These are phyloP conservation scores for Pythium aphanidermatum DNA, from an alignment of 352 stramenopile genomes.

Conservation along the genomic window DNA sequence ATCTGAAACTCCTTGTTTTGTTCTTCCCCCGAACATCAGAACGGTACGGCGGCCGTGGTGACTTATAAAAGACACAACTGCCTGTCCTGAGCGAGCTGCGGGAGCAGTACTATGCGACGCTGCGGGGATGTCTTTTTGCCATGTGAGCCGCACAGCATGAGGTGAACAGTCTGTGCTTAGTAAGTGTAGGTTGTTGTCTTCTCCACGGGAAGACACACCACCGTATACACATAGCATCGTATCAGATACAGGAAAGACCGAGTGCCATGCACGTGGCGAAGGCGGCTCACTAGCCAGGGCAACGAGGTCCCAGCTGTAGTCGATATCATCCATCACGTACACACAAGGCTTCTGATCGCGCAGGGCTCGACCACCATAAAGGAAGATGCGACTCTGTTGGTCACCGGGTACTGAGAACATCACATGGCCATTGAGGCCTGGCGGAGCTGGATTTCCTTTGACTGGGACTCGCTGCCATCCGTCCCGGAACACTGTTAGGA, in stretches of 20 bases:
- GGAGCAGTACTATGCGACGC: neutral
- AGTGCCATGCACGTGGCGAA: slow-evolving; percentile 56
- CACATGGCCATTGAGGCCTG: slow-evolving; percentile 54
- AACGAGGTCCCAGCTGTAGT: slow-evolving; percentile 47
- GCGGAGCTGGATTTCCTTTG: slow-evolving; percentile 58
- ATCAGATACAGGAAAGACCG: slow-evolving; percentile 23
- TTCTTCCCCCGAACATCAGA: slow-evolving; percentile 57
- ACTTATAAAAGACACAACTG: slow-evolving; percentile 25
- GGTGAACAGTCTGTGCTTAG: slow-evolving; percentile 7
- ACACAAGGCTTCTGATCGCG: slow-evolving; percentile 47
- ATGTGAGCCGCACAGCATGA: neutral
- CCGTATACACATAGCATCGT: slow-evolving; percentile 40
- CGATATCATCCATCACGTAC: slow-evolving; percentile 36
- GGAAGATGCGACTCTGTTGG: slow-evolving; percentile 17
- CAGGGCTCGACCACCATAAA: slow-evolving; percentile 56
- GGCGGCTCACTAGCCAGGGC: slow-evolving; percentile 21
- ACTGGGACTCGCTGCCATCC: slow-evolving; percentile 41
- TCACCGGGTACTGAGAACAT: slow-evolving; percentile 31
- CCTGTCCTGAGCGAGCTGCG: slow-evolving; percentile 38
- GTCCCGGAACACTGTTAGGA: slow-evolving; percentile 28
- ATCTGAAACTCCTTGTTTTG: slow-evolving; percentile 51
- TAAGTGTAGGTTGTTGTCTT: slow-evolving; percentile 43
- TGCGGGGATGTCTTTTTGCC: neutral
- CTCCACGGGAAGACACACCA: slow-evolving; percentile 47
- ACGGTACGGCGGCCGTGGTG: slow-evolving; percentile 9